A percentile compares a stretch with the other conserved stretches of the same genome.
phyloP scores from a whole-genome alignment of 2,329 filamentous ascomycete species.

The Penicillium brasilianum region DNA sequence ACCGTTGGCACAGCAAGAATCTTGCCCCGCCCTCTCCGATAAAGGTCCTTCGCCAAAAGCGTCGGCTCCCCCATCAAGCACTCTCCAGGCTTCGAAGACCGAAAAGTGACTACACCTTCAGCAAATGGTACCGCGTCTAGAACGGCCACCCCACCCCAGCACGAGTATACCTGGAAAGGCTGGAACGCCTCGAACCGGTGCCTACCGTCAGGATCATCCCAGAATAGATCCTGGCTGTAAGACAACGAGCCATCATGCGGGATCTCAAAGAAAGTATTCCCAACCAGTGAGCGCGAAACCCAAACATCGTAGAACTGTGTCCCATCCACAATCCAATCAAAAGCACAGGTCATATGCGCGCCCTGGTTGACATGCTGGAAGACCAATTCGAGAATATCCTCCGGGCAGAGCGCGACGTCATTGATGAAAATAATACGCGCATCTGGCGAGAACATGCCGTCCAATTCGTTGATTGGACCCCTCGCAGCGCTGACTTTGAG shows the following conservation, averaged over 20 bases:
- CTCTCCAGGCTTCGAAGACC: slow-evolving; percentile 43
- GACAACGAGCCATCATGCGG: slow-evolving; percentile 57
- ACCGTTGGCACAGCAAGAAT: slow-evolving; percentile 63
- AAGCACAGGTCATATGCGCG: slow-evolving; percentile 63
- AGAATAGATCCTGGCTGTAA: slow-evolving; percentile 55
- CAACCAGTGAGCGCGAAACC: slow-evolving; percentile 60
- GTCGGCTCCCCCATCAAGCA: slow-evolving; percentile 62
- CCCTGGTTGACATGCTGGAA: slow-evolving; percentile 54
- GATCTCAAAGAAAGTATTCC: slow-evolving; percentile 62
- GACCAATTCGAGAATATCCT: slow-evolving; percentile 49
- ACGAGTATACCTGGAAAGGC: background rate
- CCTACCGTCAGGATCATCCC: background rate
- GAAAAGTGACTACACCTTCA: slow-evolving; percentile 23
- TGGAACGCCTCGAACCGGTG: background rate
- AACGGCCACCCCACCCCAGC: slow-evolving; percentile 3
- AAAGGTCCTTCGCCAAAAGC: slow-evolving; percentile 64
- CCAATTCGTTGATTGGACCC: slow-evolving; percentile 41
- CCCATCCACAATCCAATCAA: slow-evolving; percentile 64
- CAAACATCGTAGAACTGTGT: background rate
- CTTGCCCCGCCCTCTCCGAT: slow-evolving; percentile 55
- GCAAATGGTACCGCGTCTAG: slow-evolving; percentile 49
- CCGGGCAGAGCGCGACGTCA: slow-evolving; percentile 54
- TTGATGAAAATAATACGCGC: slow-evolving; percentile 59
- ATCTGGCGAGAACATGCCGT: slow-evolving; percentile 36
- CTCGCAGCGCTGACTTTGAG: slow-evolving; percentile 9